A percentile compares a stretch with the other conserved stretches of the same genome.
Conservation (phyloP, 2,329 filamentous ascomycete genomes). For the Diplodia corticola region DNA sequence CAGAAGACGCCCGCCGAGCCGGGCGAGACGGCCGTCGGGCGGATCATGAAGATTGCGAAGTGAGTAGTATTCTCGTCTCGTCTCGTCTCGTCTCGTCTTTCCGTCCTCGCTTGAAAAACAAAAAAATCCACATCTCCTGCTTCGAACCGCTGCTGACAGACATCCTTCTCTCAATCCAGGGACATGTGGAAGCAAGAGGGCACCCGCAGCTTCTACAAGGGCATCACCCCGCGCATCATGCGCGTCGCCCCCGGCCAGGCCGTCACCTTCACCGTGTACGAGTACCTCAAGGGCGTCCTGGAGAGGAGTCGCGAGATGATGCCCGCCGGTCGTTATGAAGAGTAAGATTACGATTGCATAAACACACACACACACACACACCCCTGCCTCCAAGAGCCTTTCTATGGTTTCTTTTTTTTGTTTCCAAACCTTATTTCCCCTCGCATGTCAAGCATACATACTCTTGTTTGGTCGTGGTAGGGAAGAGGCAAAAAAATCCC, state of each 20-base stretch:
- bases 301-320: conserved; percentile 51
- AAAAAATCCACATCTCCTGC: too few species aligned
- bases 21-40: conserved; percentile 75
- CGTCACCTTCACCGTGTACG: conserved; percentile 64
- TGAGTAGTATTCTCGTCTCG: conserved; percentile 34
- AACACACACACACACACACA: too few species aligned
- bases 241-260: conserved; percentile 94
- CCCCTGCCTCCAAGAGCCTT: not conserved
- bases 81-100: not conserved
- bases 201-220: conserved; percentile 95
- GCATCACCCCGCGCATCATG: conserved; percentile 97
- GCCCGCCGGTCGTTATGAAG: conserved; percentile 51
- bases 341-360: conserved; percentile 36
- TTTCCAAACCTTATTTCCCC: too few species aligned
- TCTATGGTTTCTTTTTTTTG: not conserved
- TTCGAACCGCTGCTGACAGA: too few species aligned
- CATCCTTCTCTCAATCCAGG: conserved; percentile 43
- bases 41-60: conserved; percentile 73
- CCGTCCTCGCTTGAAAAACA: too few species aligned
- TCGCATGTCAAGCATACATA: not conserved
- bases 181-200: conserved; percentile 78
- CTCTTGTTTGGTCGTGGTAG: not conserved
- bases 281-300: conserved; percentile 52
- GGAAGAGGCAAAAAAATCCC: not conserved
- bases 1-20: conserved; percentile 84